Conservation (phyloP, 805 yeast species). For the Yueomyces sp. region DNA sequence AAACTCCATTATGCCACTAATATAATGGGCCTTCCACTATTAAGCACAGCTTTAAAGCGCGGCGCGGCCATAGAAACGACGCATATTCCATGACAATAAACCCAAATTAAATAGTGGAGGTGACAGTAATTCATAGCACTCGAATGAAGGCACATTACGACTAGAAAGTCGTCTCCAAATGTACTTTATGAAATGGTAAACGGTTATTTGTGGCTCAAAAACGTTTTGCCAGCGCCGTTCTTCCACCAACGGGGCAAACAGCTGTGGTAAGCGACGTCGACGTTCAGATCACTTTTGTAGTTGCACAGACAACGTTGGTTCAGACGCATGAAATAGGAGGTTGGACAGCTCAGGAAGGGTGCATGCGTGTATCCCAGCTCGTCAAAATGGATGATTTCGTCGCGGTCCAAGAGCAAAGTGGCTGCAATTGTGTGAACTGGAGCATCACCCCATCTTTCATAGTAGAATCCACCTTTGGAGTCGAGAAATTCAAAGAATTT, state of each 20-base stretch:
- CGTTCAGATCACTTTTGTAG: slow-evolving; percentile 29
- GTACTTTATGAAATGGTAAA: too few species aligned
- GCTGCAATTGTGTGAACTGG: slow-evolving; percentile 75
- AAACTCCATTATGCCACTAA: too few species aligned
- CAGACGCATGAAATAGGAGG: slow-evolving; percentile 32
- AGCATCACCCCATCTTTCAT: slow-evolving; percentile 94
- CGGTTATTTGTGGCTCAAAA: too few species aligned
- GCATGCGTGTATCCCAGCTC: slow-evolving; percentile 72
- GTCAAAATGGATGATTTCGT: slow-evolving; percentile 62
- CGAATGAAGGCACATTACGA: too few species aligned
- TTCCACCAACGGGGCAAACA: slow-evolving; percentile 74
- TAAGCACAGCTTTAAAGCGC: too few species aligned
- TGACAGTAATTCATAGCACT: too few species aligned
- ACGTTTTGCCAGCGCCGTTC: slow-evolving; percentile 36
- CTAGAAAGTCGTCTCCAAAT: too few species aligned
- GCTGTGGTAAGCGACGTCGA: slow-evolving; percentile 36
- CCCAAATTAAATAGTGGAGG: too few species aligned
- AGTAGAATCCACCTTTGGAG: slow-evolving; percentile 61
- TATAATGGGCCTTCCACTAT: too few species aligned
- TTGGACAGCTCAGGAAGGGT: slow-evolving; percentile 59
- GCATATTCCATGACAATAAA: too few species aligned
- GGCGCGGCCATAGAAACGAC: too few species aligned
- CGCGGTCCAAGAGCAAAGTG: slow-evolving; percentile 40
- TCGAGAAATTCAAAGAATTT: slow-evolving; percentile 53
- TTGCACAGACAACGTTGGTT: slow-evolving; percentile 54